Evolutionary conservation across 306 rosid species (phyloP), one percentile per base, ranked within the genome.

Genomic region (Fragaria iinumae): DNA sequence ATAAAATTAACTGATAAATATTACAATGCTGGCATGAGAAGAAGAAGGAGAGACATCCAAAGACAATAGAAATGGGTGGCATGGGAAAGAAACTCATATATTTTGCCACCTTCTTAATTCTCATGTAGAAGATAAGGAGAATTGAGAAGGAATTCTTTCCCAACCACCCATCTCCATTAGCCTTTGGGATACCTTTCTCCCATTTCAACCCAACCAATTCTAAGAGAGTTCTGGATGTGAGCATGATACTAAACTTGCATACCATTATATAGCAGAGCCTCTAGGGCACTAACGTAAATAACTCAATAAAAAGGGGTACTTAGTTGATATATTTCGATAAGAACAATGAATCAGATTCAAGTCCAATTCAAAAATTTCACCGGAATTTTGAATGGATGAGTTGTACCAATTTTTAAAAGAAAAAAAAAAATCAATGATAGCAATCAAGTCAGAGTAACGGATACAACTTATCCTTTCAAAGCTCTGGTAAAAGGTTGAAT

Each of bases 61-160:
- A 74, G 75, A 57, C 55, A 44, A 67, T 74, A 74, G 67, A 80
- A 74, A 74, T 80, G 83, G 64, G 79, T 74, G 75, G 75, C 63
- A 80, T 56, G 83, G 79, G 79, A 73, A 74, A 38, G 14, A 57
- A 27, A 36, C 47, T 29, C 2, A 29, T 29, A 29, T 29, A 29
- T 29, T 29, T 29, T 29, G 2, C 9, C 18, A 60, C 10, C 32
- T 27, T 39, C 23, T 29, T 29, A 29, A 29, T 67, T 43, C 41
- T 13, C 53, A 27, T 27, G 63, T 57, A 41, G 74, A 66, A 29
- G 14, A 60, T 23, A 38, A 48, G 29, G 2, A 18, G 3, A 25
- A 41, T n/a, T 4, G 39, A 44, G 8, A 41, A 18, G 0, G 18
- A 70, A 53, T 3, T 41, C 57, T 29, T 25, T 80, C 56, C 83